Evolutionary conservation across 163 green algal genomes (phyloP), one percentile per base, ranked within the genome.

Genomic region (Coccomyxa subellipsoidea): DNA sequence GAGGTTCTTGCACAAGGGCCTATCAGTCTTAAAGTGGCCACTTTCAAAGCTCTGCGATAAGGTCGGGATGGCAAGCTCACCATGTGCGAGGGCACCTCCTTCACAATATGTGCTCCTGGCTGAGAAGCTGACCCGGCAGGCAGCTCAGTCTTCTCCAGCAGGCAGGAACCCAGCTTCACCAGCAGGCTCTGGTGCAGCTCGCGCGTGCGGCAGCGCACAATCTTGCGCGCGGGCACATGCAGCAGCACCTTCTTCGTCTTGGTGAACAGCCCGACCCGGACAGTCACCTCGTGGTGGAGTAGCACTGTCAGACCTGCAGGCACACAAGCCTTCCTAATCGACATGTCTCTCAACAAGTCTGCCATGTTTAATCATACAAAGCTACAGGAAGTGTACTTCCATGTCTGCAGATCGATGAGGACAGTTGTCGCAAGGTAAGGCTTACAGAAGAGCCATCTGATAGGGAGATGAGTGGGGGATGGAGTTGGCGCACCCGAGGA

Each of bases 161-260:
- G 47, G 47, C 47, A 59, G 47, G 47, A 59, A 29, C 79, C 80
- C 39, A 88, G 84, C 81, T 88, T 88, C 25, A 81, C 78, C 81
- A 85, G 39, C 78, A 88, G 84, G 34, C 80, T 84, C 78, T 88
- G 84, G 31, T 84, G 59, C 78, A 85, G 71, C 35, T 88, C 84
- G 1, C 81, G 81, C 0, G 81, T 84, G 72, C 81, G 81, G 78
- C 84, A 88, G n/a, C 81, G 71, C 38, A 88, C 71, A 27, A 72
- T 81, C 38, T 85, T 85, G 32, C 81, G 81, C 38, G 72, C 78
- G 1, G 81, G 84, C 47, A 78, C 36, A 38, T 54, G 31, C 18
- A 82, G 23, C 36, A n/a, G 25, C 32, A 54, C 8, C 37, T 78
- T 73, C 27, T 27, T 35, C 12, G 9, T 35, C 21, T 66, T 36